A percentile compares a stretch with the other conserved stretches of the same genome.
phyloP scores from a whole-genome alignment of 1,284 basidiomycete species.

The Ganoderma lingzhi region DNA sequence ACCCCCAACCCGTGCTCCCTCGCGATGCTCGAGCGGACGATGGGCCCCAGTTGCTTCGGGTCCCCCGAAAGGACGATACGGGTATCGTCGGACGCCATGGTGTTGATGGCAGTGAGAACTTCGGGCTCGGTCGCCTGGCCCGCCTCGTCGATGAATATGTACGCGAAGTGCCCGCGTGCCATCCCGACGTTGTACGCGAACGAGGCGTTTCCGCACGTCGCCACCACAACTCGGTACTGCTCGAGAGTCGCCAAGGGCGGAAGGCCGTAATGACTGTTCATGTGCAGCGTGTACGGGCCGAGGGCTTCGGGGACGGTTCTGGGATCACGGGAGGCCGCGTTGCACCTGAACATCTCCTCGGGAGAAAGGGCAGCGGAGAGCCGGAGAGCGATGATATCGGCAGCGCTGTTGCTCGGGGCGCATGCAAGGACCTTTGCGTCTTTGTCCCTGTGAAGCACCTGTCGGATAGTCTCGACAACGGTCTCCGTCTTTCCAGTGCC shows the following conservation, averaged over 20 bases:
- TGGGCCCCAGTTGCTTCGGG: constrained; percentile 64
- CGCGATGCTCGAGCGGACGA: constrained; percentile 56
- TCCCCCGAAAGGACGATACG: constrained; percentile 65
- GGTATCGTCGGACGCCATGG: constrained; percentile 48
- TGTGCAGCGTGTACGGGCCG: constrained; percentile 48
- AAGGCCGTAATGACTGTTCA: constrained; percentile 54
- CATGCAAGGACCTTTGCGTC: constrained; percentile 64
- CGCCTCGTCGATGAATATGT: constrained; percentile 73
- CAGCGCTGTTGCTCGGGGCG: constrained; percentile 70
- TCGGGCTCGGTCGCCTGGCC: constrained; percentile 70
- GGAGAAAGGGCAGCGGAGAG: constrained; percentile 46
- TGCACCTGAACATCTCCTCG: constrained; percentile 64
- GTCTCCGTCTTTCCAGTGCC: constrained; percentile 78
- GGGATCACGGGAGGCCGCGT: constrained; percentile 64
- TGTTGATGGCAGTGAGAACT: constrained; percentile 60
- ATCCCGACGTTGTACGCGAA: constrained; percentile 64
- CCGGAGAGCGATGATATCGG: constrained; percentile 65
- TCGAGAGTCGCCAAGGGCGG: constrained; percentile 51
- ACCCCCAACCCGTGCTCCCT: constrained; percentile 50
- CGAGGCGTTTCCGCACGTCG: constrained; percentile 68
- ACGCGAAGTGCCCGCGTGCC: constrained; percentile 61
- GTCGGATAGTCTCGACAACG: constrained; percentile 68
- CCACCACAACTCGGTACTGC: constrained; percentile 63
- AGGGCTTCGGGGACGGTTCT: constrained; percentile 54
- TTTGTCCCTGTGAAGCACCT: constrained; percentile 55